Conservation (phyloP, 768 basidiomycete species). For the Naganishia vishniacii region DNA sequence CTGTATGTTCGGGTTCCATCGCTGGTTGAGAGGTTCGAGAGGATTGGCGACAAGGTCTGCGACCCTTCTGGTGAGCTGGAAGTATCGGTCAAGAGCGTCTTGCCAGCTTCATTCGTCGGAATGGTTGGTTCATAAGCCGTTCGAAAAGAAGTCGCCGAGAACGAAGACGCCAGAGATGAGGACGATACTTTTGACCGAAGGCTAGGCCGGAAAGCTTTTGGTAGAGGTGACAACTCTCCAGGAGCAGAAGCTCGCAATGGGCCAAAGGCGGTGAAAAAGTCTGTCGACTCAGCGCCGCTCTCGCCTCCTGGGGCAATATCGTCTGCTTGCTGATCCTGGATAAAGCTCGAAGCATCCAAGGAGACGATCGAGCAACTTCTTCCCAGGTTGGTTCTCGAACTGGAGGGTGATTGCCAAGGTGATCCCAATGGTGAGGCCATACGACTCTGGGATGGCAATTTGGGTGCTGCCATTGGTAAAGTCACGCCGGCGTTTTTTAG, state of each 20-base stretch:
- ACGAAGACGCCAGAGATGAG: background rate
- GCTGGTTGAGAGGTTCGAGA: slow-evolving; percentile 7
- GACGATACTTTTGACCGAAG: background rate
- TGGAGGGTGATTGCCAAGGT: slow-evolving; percentile 10
- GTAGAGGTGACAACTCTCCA: background rate
- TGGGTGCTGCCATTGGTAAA: slow-evolving; percentile 24
- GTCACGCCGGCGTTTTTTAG: slow-evolving; percentile 39
- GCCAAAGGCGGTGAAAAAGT: background rate
- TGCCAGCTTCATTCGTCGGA: background rate
- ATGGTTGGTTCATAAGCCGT: background rate
- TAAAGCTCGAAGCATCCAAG: background rate
- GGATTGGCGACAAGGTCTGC: background rate
- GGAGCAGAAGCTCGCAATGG: background rate
- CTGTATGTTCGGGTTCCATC: slow-evolving; percentile 14
- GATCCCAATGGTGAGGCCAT: slow-evolving; percentile 1
- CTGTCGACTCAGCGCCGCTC: background rate
- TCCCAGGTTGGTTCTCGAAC: slow-evolving; percentile 4
- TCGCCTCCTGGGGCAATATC: background rate
- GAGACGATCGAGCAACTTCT: slow-evolving; percentile 9
- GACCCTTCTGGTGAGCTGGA: background rate
- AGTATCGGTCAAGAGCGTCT: too few relatives aligned
- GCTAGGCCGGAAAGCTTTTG: background rate
- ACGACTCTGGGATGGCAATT: background rate
- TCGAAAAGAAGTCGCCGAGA: background rate
- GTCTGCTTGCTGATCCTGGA: background rate